Base-by-base conservation (phyloP, 768 basidiomycete genomes). In the Leucogyrophana mollusca region DNA sequence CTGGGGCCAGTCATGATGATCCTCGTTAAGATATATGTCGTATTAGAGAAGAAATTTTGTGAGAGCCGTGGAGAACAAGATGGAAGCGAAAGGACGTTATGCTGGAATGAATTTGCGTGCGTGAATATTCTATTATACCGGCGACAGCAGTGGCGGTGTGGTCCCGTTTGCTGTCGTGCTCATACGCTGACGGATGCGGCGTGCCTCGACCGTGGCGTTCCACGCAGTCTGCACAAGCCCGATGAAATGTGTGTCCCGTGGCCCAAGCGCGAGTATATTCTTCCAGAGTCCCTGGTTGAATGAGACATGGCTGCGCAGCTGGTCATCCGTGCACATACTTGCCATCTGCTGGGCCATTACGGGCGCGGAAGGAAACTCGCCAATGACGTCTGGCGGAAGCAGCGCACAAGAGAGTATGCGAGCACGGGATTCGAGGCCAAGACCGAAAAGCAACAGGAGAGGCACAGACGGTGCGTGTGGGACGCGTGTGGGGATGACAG, bases 191-290 rank as follows among this genome's bases (percentile, higher is more conserved):
- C 64, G 60, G 36, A 59, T 56, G 18, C 66, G 64, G 17, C 65
- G 66, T n/a, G 83, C 80, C 52, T 90, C 86, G 14, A 82, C 78
- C 8, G 89, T 79, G 34, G 85, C 83, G 38, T 80, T 86, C 87
- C 88, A 93, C 35, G 81, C 79, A 17, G 73, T 81, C 54, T 73
- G 73, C 20, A 73, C 77, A 36, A 80, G 60, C 52, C 76, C 70
- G 41, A 75, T 68, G 45, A 84, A 58, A 22, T 56, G 58, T 40
- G 58, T 45, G 50, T 82, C 73, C 16, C 64, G 69, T 25, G 79
- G 70, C 6, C 75, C 81, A 44, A 85, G 65, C 14, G 70, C 69
- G 9, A 87, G 71, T 27, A 78, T 72, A 46, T 87, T 87, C 55
- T 73, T 75, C 83, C 85, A 83, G 40, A 85, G 60, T n/a, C 85